These are phyloP conservation scores for Backusella macrospora DNA, from an alignment of 192 early-diverging fungal species.

Conservation along the genomic window DNA sequence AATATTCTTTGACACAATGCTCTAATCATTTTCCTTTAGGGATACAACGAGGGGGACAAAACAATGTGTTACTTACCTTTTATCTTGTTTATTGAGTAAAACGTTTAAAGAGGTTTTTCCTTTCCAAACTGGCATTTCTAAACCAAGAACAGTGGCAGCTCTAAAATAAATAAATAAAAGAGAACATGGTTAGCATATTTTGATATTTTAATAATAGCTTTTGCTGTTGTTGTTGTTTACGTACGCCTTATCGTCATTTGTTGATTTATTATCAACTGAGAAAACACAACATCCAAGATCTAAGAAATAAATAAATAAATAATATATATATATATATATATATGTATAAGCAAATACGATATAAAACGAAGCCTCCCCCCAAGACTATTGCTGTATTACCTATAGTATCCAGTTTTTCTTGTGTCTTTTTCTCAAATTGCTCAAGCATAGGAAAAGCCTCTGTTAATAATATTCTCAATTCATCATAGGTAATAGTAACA, in stretches of 20 bases:
- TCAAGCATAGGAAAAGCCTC: conserved; percentile 48
- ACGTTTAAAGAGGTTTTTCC: conserved; percentile 71
- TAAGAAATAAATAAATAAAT: neutral
- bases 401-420: neutral
- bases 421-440: conserved; percentile 26
- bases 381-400: neutral
- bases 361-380: no score
- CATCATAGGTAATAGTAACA: conserved; percentile 47
- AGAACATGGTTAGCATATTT: neutral
- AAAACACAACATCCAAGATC: conserved; percentile 60
- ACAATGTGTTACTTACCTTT: conserved; percentile 21
- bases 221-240: neutral
- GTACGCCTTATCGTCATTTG: conserved; percentile 35
- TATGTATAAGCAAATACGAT: no score
- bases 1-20: conserved; percentile 38
- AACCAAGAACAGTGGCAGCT: conserved; percentile 20
- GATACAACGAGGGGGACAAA: no score
- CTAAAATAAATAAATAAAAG: neutral
- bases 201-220: no score
- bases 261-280: conserved; percentile 46
- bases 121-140: conserved; percentile 73
- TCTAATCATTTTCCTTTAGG: no score
- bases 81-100: conserved; percentile 74
- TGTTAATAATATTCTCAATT: conserved; percentile 52
- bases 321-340: neutral